These are phyloP conservation scores for Lachancea lanzarotensis DNA, from an alignment of 805 yeast genomes.

Conservation along the genomic window DNA sequence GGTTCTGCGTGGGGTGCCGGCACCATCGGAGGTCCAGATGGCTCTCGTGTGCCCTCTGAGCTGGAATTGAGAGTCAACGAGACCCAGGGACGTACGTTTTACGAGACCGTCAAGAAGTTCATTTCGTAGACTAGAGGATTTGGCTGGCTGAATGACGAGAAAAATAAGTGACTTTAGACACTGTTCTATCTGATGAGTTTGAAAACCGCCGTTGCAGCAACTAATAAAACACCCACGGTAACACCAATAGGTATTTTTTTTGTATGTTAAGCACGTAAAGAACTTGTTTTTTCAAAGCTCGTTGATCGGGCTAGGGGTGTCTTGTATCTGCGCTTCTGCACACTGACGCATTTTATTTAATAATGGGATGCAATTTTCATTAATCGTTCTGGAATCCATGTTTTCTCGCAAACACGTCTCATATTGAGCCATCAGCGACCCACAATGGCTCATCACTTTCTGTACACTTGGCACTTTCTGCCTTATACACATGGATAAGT, in stretches of 20 bases:
- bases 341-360: conserved; percentile 58
- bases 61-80: conserved; percentile 58
- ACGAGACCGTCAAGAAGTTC: conserved; percentile 35
- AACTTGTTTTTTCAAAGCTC: conserved; percentile 9
- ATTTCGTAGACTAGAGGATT: not conserved
- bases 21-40: conserved; percentile 68
- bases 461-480: conserved; percentile 63
- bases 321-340: conserved; percentile 32
- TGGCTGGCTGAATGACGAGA: not conserved
- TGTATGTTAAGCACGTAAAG: too few relatives aligned
- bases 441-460: conserved; percentile 58
- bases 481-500: conserved; percentile 57
- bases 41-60: conserved; percentile 60
- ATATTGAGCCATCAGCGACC: conserved; percentile 50
- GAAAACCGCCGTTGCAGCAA: too few relatives aligned
- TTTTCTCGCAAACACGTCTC: conserved; percentile 56
- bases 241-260: too few relatives aligned
- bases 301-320: conserved; percentile 14
- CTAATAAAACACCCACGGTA: too few relatives aligned
- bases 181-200: too few relatives aligned
- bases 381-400: conserved; percentile 35
- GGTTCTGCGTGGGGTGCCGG: conserved; percentile 88
- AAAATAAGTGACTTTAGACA: too few relatives aligned
- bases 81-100: conserved; percentile 64
- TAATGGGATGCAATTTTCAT: conserved; percentile 45